Conservation (phyloP, 2,329 filamentous ascomycete species). For the Periconia sp. region DNA sequence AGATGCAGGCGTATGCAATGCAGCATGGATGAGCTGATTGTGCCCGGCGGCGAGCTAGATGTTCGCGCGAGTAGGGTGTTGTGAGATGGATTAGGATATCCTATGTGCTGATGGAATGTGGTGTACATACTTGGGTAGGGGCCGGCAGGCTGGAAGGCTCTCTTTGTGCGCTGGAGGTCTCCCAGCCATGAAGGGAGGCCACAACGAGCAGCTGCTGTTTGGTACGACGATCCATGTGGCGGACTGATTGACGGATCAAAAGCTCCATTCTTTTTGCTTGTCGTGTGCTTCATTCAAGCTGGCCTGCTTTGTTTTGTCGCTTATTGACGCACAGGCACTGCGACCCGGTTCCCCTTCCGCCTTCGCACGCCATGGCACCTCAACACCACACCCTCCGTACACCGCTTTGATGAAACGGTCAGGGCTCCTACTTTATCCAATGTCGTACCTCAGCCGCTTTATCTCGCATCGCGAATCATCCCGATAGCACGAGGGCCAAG, state of each 20-base stretch:
- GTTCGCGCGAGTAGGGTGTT: conserved; percentile 6
- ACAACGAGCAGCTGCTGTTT: too few species aligned
- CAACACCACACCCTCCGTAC: conserved; percentile 15
- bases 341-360: conserved; percentile 10
- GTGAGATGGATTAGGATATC: conserved; percentile 12
- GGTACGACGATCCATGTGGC: too few species aligned
- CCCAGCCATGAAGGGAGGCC: too few species aligned
- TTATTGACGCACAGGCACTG: conserved; percentile 4
- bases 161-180: too few species aligned
- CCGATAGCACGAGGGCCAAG: conserved; percentile 18
- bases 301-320: conserved; percentile 1
- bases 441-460: conserved; percentile 30
- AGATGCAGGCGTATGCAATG: conserved; percentile 11
- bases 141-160: too few species aligned
- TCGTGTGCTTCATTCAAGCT: too few species aligned
- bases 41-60: conserved; percentile 18
- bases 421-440: conserved; percentile 9
- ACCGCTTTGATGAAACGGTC: conserved; percentile 12
- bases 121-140: neutral
- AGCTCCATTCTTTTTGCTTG: too few species aligned
- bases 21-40: conserved; percentile 11
- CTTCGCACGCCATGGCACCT: conserved; percentile 5
- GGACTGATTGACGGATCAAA: too few species aligned
- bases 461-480: conserved; percentile 24
- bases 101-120: conserved; percentile 11